Base-by-base conservation (phyloP, 352 stramenopile species). In the Globisporangium middletonii region DNA sequence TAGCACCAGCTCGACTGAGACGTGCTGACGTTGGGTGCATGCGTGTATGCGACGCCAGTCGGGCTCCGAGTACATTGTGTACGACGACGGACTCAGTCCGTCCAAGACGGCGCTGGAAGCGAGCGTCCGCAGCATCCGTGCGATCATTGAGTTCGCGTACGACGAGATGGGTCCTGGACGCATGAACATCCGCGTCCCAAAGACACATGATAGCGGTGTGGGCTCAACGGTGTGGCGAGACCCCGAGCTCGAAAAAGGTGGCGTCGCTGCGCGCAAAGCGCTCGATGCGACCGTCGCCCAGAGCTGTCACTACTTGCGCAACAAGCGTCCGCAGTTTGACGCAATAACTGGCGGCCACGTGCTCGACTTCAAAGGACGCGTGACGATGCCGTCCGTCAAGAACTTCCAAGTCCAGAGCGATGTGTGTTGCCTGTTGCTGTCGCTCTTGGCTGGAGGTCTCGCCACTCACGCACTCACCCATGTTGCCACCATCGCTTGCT, bases 251-350 rank as follows among this genome's bases (percentile, higher is more conserved):
- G 62, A 66, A 6, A 47, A 51, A 6, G 55, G 61, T 23, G 23
- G 33, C 1, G 44, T n/a, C 5, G 15, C 26, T 9, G 44, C 42
- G 1, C 43, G 51, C 8, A 62, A 60, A 18, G 26, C 51, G 0
- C 71, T 95, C 23, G 83, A 89, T 57, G 72, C 79, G 18, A 55
- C 73, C 6, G 64, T 94, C 30, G 68, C 67, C 30, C 57, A 69
- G 12, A 55, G 56, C 47, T 56, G 79, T 19, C 41, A 94, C 42
- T 71, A 86, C 44, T 65, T 98, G 59, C 90, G 82, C 56, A 99
- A 99, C 79, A 96, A 98, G 48, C 76, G 73, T 2, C 73, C 75
- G 5, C 65, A 83, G 33, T 89, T 72, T 50, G 79, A 86, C 58
- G 63, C 65, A 18, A 73, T 69, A 15, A 67, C 68, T 0, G 74